A percentile compares a stretch with the other conserved stretches of the same genome.
Conservation (phyloP, 176 grass and related monocot genomes). For the Puya raimondii region DNA sequence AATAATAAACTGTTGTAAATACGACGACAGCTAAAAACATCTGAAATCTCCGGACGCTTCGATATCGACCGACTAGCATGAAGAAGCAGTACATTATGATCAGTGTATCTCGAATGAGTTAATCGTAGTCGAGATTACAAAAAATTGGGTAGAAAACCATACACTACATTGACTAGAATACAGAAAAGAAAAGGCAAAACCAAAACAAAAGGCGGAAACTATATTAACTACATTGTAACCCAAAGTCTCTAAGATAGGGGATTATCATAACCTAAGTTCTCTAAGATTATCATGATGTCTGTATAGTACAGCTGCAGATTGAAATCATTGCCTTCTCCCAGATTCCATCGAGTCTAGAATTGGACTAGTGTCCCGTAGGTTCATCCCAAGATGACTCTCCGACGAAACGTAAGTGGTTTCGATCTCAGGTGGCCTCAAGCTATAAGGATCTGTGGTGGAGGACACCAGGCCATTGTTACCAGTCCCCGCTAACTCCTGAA, state of each 20-base stretch:
- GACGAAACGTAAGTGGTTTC: slow-evolving; percentile 1
- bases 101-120: too few relatives aligned
- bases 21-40: too few relatives aligned
- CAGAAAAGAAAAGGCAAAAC: neutral
- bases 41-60: too few relatives aligned
- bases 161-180: neutral
- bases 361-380: slow-evolving; percentile 16
- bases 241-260: neutral
- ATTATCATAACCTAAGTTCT: neutral
- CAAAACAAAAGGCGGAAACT: neutral
- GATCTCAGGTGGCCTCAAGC: slow-evolving; percentile 14
- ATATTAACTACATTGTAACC: neutral
- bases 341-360: slow-evolving; percentile 32
- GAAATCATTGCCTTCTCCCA: slow-evolving; percentile 24
- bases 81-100: too few relatives aligned
- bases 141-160: too few relatives aligned
- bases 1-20: too few relatives aligned
- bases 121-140: too few relatives aligned
- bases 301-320: neutral
- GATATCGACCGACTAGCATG: too few relatives aligned
- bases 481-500: slow-evolving; percentile 32
- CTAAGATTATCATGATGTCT: neutral
- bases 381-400: slow-evolving; percentile 12
- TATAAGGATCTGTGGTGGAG: slow-evolving; percentile 9
- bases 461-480: slow-evolving; percentile 7